Base-by-base conservation (phyloP, 1,284 basidiomycete species). In the Porodaedalea pini region DNA sequence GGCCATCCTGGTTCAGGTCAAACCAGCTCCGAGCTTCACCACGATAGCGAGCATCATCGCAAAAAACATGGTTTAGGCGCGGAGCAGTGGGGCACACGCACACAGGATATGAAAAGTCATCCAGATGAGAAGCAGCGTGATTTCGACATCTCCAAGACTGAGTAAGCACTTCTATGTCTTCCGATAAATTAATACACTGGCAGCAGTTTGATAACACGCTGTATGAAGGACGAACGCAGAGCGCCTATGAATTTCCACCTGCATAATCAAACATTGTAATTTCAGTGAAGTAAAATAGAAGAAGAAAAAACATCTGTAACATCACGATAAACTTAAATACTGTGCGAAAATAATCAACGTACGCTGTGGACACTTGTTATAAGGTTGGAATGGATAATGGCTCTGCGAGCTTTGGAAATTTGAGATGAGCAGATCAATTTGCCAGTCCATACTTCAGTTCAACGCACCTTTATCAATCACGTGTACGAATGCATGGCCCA, bases 11-110 rank as follows among this genome's bases (percentile, higher is more conserved):
- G 63, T n/a, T 36, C 60, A 10, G 71, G 70, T 13, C 61, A 66
- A 68, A 68, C 65, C 39, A 71, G 70, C 54, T 57, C 63, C 21
- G 71, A 73, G 65, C 17, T 65, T 29, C 70, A 68, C 59, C 70
- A 71, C 53, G 68, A 71, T 50, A 72, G 71, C 2, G 43, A 64
- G 48, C 17, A 51, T 19, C 65, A 69, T 21, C 65, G 70, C 25
- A 72, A 72, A 62, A 62, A 67, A 37, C 57, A 64, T 3, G 40
- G 49, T n/a, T 36, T 61, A 15, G 64, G 63, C 11, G 51, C 48
- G 6, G 54, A 57, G 13, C 64, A 65, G 32, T 65, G 29, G 27
- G 64, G 64, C 10, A 52, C 55, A 3, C 48, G 50, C 5, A 23
- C 23, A 3, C 23, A 53, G 13, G 54, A 57, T 15, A 11, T 56